Evolutionary conservation across 768 basidiomycete species (phyloP).

Genomic region (Boletus fagicola): DNA sequence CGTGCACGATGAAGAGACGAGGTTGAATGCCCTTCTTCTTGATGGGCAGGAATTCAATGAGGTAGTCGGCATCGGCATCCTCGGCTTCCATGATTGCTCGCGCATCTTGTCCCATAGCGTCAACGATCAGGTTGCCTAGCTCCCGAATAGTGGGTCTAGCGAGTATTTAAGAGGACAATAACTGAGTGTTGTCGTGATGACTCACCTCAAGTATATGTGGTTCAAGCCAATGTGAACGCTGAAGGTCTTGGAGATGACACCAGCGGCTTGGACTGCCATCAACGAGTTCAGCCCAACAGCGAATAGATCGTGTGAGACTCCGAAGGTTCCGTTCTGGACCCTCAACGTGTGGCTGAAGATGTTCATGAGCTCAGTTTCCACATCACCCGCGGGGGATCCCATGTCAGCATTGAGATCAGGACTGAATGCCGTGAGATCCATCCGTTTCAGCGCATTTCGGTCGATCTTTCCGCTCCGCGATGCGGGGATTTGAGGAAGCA

Average conservation of each 20-base stretch:
- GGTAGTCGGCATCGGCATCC: conserved; percentile 30
- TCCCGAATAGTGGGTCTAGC: conserved; percentile 29
- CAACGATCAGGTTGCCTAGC: conserved; percentile 26
- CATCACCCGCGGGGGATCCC: conserved; percentile 26
- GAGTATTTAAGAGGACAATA: neutral
- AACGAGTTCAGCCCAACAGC: conserved; percentile 32
- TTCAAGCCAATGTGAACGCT: conserved; percentile 30
- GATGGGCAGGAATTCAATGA: conserved; percentile 30
- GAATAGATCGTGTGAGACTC: conserved; percentile 30
- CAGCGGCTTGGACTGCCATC: conserved; percentile 34
- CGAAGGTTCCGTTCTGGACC: conserved; percentile 21
- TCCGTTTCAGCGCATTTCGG: conserved; percentile 27
- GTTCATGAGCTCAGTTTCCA: conserved; percentile 26
- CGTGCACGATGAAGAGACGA: conserved; percentile 31
- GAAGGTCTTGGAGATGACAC: conserved; percentile 30
- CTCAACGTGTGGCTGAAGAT: conserved; percentile 28
- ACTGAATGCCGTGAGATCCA: conserved; percentile 25
- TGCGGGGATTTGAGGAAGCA: conserved; percentile 23
- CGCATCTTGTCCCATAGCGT: conserved; percentile 29
- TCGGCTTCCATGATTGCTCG: conserved; percentile 32
- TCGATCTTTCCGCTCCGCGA: conserved; percentile 32
- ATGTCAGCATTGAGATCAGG: conserved; percentile 24
- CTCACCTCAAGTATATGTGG: conserved; percentile 30
- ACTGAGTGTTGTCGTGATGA: neutral
- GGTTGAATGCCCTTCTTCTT: conserved; percentile 32